Conservation (phyloP, 495 filamentous ascomycete genomes). For the Xylaria palmicola region DNA sequence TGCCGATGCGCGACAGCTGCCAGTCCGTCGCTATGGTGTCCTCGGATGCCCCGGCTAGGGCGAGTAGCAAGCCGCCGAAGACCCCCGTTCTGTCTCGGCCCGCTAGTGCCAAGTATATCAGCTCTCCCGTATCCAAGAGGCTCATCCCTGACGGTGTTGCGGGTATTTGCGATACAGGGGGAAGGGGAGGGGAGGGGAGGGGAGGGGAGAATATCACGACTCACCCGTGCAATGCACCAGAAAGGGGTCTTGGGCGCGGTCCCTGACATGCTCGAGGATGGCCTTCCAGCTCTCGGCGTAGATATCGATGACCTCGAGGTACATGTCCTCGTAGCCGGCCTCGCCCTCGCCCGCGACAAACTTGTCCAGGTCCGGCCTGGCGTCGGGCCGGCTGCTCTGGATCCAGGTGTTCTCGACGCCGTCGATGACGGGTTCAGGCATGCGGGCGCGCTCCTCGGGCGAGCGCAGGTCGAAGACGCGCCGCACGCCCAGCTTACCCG, state of each 20-base stretch:
- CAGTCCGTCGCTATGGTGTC: constrained; percentile 54
- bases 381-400: constrained; percentile 29
- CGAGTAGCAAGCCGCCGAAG: constrained; percentile 55
- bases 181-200: too few relatives aligned
- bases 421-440: constrained; percentile 37
- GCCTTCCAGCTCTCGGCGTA: constrained; percentile 35
- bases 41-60: constrained; percentile 47
- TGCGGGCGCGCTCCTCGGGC: constrained; percentile 31
- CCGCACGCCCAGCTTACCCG: constrained; percentile 36
- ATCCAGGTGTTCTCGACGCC: constrained; percentile 45
- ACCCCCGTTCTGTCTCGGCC: constrained; percentile 68
- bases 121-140: background rate
- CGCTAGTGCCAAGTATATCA: constrained; percentile 31
- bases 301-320: constrained; percentile 39
- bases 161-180: background rate
- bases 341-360: constrained; percentile 45
- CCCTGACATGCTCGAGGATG: constrained; percentile 39
- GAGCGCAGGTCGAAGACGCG: constrained; percentile 46
- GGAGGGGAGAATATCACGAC: background rate
- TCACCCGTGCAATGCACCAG: constrained; percentile 55
- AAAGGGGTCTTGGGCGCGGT: constrained; percentile 33
- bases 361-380: constrained; percentile 26
- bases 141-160: background rate
- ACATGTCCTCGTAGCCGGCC: constrained; percentile 40
- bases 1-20: constrained; percentile 46